These are phyloP conservation scores for Trichoderma sp. DNA, from an alignment of 2,329 filamentous ascomycete genomes.

Conservation along the genomic window DNA sequence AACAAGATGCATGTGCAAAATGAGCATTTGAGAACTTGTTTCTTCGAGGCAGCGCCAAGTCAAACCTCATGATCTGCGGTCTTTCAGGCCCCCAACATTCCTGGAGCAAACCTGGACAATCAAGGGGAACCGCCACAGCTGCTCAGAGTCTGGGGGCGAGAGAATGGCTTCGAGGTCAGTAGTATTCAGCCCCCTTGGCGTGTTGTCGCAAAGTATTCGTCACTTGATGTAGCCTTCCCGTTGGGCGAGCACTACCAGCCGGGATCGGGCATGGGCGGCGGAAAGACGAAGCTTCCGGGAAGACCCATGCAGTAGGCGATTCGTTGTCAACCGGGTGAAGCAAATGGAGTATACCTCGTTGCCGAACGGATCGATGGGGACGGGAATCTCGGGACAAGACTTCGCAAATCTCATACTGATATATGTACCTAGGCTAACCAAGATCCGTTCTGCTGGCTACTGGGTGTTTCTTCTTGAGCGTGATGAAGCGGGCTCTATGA, in stretches of 20 bases:
- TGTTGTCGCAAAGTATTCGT: not conserved
- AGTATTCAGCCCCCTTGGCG: not conserved
- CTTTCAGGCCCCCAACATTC: conserved; percentile 10
- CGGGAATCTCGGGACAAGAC: too few species aligned
- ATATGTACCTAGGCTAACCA: too few species aligned
- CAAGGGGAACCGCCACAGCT: not conserved
- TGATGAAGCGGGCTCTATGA: too few species aligned
- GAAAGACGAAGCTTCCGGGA: not conserved
- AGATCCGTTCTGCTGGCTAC: too few species aligned
- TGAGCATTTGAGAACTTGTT: not conserved
- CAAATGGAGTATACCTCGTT: too few species aligned
- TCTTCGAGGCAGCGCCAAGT: not conserved
- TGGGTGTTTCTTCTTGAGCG: too few species aligned
- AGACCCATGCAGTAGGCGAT: not conserved
- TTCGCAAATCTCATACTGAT: too few species aligned
- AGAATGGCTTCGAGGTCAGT: not conserved
- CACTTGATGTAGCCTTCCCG: not conserved
- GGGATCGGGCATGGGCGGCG: not conserved
- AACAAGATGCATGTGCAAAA: not conserved
- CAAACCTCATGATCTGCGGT: conserved; percentile 4
- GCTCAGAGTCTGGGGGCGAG: not conserved
- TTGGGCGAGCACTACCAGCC: conserved; percentile 11
- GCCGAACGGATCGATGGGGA: too few species aligned
- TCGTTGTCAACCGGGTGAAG: too few species aligned
- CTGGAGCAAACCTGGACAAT: not conserved